phyloP scores from a whole-genome alignment of 352 stramenopile species.

The Pythium myriotylum region DNA sequence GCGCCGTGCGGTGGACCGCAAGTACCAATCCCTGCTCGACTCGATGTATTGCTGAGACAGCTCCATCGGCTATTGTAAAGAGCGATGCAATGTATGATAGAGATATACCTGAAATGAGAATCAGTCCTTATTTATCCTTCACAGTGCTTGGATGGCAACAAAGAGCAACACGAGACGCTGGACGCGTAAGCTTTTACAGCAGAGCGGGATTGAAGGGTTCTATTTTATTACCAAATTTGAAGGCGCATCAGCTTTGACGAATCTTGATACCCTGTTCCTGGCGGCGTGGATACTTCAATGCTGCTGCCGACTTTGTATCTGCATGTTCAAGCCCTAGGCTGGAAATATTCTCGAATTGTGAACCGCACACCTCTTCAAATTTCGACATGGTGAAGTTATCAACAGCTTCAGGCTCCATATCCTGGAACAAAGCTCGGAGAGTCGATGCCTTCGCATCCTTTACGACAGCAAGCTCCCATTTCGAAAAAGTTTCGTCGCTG shows the following conservation, averaged over 20 bases:
- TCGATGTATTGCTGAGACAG: conserved; percentile 64
- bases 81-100: conserved; percentile 20
- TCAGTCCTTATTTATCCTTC: neutral
- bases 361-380: conserved; percentile 61
- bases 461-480: conserved; percentile 76
- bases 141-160: neutral
- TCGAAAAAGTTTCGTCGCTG: conserved; percentile 59
- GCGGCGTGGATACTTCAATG: conserved; percentile 41
- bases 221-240: too few relatives aligned
- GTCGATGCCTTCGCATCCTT: conserved; percentile 77
- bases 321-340: conserved; percentile 76
- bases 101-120: conserved; percentile 22
- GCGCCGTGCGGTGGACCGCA: conserved; percentile 63
- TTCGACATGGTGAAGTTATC: conserved; percentile 60
- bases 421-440: conserved; percentile 53
- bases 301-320: conserved; percentile 42
- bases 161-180: too few relatives aligned
- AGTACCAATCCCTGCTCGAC: conserved; percentile 76
- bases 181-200: too few relatives aligned
- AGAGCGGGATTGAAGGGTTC: too few relatives aligned
- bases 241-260: conserved; percentile 52
- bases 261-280: conserved; percentile 87
- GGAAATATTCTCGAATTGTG: conserved; percentile 52
- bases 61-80: conserved; percentile 17
- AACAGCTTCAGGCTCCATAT: conserved; percentile 59